These are phyloP conservation scores for Solanum corneliomulleri DNA, from an alignment of 257 asterid species.

Conservation along the genomic window DNA sequence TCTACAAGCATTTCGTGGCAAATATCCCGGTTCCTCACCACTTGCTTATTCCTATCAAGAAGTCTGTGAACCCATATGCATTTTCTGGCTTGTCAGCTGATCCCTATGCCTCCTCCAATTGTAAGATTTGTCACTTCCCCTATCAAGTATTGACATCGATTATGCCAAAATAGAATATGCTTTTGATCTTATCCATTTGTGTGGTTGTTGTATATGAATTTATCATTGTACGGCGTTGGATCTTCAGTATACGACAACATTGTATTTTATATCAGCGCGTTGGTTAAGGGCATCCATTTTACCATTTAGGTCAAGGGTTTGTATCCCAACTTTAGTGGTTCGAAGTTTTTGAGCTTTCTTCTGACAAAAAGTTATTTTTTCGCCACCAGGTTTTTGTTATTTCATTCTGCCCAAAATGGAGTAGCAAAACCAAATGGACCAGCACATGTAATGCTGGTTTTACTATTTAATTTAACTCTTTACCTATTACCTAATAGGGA, in stretches of 20 bases:
- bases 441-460: not conserved
- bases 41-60: constrained; percentile 61
- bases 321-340: not conserved
- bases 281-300: not conserved
- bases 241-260: not conserved
- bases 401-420: not conserved
- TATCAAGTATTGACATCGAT: not conserved
- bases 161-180: not conserved
- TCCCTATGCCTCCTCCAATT: constrained; percentile 51
- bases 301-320: not conserved
- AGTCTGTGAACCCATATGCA: constrained; percentile 55
- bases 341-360: not conserved
- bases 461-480: not conserved
- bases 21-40: constrained; percentile 76
- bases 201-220: not conserved
- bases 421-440: not conserved
- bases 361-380: not conserved
- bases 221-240: not conserved
- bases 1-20: constrained; percentile 70
- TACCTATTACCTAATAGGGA: not conserved
- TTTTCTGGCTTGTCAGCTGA: constrained; percentile 33
- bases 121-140: constrained; percentile 27
- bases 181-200: not conserved
- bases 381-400: not conserved
- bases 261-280: not conserved